Evolutionary conservation across 805 yeast species (phyloP).

Genomic region (Zygoascus tannicola): DNA sequence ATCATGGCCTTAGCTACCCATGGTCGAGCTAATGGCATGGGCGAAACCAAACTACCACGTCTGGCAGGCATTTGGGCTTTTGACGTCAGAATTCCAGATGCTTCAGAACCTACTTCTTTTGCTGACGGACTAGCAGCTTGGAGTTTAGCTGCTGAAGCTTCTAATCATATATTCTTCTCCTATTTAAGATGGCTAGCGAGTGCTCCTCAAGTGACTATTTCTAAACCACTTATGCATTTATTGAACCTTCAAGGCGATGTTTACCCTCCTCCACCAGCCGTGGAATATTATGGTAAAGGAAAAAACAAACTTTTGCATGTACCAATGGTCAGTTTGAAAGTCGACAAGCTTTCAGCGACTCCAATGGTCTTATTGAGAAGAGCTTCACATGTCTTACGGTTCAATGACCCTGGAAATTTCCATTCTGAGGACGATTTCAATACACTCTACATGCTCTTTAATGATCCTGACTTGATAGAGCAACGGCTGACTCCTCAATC

Average conservation of each 20-base stretch:
- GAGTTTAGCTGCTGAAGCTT: constrained; percentile 77
- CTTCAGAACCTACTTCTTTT: constrained; percentile 34
- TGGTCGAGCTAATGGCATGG: constrained; percentile 65
- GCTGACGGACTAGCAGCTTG: constrained; percentile 66
- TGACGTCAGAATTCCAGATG: constrained; percentile 27
- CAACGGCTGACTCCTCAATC: constrained; percentile 64
- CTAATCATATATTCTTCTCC: constrained; percentile 69
- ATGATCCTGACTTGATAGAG: constrained; percentile 42
- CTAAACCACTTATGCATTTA: constrained; percentile 23
- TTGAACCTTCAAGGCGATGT: neutral
- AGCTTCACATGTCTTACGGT: constrained; percentile 50
- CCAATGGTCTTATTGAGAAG: constrained; percentile 53
- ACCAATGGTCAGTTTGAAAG: constrained; percentile 53
- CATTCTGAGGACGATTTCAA: constrained; percentile 72
- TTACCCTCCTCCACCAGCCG: constrained; percentile 58
- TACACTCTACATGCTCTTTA: constrained; percentile 60
- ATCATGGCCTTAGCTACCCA: constrained; percentile 70
- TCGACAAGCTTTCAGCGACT: constrained; percentile 36
- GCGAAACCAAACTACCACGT: constrained; percentile 70
- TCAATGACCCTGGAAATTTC: constrained; percentile 60
- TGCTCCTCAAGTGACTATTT: constrained; percentile 43
- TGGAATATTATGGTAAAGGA: constrained; percentile 28
- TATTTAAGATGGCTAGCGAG: constrained; percentile 65
- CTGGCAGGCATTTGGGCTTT: constrained; percentile 90
- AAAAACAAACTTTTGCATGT: constrained; percentile 34